Conservation (phyloP, 2,329 filamentous ascomycete species). For the Paradendryphiella salina region DNA sequence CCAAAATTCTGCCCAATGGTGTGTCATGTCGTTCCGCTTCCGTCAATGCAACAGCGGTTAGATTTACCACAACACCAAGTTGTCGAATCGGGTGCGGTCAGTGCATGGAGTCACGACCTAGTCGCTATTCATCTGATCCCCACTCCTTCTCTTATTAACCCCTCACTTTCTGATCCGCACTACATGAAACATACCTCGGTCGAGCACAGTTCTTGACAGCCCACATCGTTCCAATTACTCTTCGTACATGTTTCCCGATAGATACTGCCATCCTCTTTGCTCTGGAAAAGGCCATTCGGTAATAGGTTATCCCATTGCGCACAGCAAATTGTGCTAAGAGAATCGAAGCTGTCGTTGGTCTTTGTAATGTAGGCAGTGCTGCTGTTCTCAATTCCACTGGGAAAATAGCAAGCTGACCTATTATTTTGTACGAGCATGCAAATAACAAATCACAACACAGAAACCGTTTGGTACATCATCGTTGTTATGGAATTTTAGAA, state of each 20-base stretch:
- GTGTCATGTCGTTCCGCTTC: not conserved
- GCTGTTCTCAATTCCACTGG: not conserved
- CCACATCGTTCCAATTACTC: slow-evolving; percentile 9
- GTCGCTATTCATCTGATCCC: not conserved
- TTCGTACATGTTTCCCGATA: slow-evolving; percentile 13
- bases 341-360: not conserved
- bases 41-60: slow-evolving; percentile 1
- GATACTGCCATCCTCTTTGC: not conserved
- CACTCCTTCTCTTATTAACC: not conserved
- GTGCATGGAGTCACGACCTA: not conserved
- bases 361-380: not conserved
- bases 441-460: not conserved
- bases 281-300: not conserved
- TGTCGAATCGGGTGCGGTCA: not conserved
- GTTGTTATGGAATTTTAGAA: not conserved
- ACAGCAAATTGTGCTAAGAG: not conserved
- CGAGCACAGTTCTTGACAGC: slow-evolving; percentile 17
- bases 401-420: not conserved
- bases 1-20: slow-evolving; percentile 12
- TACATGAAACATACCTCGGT: slow-evolving; percentile 7
- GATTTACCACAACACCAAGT: not conserved
- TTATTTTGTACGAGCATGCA: not conserved
- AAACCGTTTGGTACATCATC: not conserved
- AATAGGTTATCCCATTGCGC: not conserved
- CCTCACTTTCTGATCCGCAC: not conserved